Conservation (phyloP, 306 rosid genomes). For the cucumber (Cucumis sativus) region Cucumber_9930_V3 NC_026661.2:18946501-18947000, state of each 20-base stretch:
- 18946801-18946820: background rate
- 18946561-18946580: background rate
- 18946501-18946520: slow-evolving; percentile 34
- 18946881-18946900: slow-evolving; percentile 28
- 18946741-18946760: too few relatives aligned
- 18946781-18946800: background rate
- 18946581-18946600: background rate
- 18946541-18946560: background rate
- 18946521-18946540: background rate
- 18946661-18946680: background rate
- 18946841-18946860: background rate
- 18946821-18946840: background rate
- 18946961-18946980: slow-evolving; percentile 46
- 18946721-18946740: background rate
- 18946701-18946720: background rate
- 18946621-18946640: background rate
- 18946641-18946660: background rate
- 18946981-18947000: slow-evolving; percentile 26
- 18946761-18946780: background rate
- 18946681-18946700: background rate
- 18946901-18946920: slow-evolving; percentile 29
- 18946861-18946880: background rate
- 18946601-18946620: background rate
- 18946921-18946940: slow-evolving; percentile 16
- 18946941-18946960: slow-evolving; percentile 16